Base-by-base conservation (phyloP, 176 grass and related monocot genomes). In the Thalia dealbata region DNA sequence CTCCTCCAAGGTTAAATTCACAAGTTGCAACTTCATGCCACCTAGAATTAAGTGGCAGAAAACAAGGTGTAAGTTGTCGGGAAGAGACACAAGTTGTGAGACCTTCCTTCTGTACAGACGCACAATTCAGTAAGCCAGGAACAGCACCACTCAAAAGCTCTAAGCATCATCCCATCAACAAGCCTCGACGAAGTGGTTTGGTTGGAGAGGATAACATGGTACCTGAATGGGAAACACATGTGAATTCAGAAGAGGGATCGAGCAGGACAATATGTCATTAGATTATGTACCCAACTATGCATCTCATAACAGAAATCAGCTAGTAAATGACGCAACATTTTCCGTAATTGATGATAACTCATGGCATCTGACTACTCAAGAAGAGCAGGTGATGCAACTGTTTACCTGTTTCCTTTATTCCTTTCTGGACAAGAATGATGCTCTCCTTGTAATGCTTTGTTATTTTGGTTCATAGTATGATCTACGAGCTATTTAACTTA, bases 221-320 rank as follows among this genome's bases (percentile, higher is more conserved):
- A 60, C 81, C 81, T 71, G 89, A 84, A 71, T 70, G 80, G 81
- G 89, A 92, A 48, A 88, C 86, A 38, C 76, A 88, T 84, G 81
- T 88, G 54, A 78, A 79, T 71, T 86, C n/a, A n/a, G n/a, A 75
- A 41, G 89, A 88, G 67, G 82, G 76, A 74, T 51, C 70, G 69
- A 86, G 81, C 64, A 81, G 86, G 52, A 52, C 56, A 21, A 51
- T 10, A 71, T n/a, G 32, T 54, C 62, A 23, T 70, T 54, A 12
- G 56, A 75, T 54, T 26, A 59, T 83, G 79, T 67, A 41, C 64
- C 42, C 52, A 61, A 45, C 83, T 82, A 66, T 60, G 61, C 23
- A 71, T 30, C 63, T 23, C 21, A 11, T 73, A 67, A 44, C 5
- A 61, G 61, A 70, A 70, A 79, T 76, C 71, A 83, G 3, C 45